Percentiles rank a stretch among this genome's conserved stretches.
phyloP scores from a whole-genome alignment of 2,329 filamentous ascomycete genomes.

The Clarireedia sp. region DNA sequence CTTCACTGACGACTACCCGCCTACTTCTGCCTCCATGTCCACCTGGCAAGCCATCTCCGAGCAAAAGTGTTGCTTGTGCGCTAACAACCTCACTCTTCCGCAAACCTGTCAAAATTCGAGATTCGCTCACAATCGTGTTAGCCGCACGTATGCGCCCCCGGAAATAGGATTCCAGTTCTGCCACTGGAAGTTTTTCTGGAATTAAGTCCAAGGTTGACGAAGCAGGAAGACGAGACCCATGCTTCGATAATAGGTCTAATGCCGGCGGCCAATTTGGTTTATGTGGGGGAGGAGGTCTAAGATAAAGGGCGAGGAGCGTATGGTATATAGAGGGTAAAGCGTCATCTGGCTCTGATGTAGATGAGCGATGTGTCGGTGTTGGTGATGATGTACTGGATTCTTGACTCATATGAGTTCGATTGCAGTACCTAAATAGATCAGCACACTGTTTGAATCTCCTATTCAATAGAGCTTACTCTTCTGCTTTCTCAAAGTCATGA shows the following conservation, averaged over 20 bases:
- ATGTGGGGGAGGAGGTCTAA: slow-evolving; percentile 69
- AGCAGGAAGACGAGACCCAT: slow-evolving; percentile 85
- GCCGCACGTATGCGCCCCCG: slow-evolving; percentile 79
- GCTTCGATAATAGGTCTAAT: slow-evolving; percentile 78
- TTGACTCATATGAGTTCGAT: slow-evolving; percentile 64
- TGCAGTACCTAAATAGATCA: slow-evolving; percentile 63
- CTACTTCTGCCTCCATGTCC: slow-evolving; percentile 50
- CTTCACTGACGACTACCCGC: slow-evolving; percentile 76
- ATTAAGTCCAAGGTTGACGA: slow-evolving; percentile 80
- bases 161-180: slow-evolving; percentile 83
- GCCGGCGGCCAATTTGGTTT: slow-evolving; percentile 69
- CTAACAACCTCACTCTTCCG: slow-evolving; percentile 73
- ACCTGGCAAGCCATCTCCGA: slow-evolving; percentile 57
- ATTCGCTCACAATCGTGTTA: slow-evolving; percentile 73
- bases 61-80: slow-evolving; percentile 62
- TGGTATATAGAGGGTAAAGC: slow-evolving; percentile 77
- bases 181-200: slow-evolving; percentile 68
- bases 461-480: slow-evolving; percentile 58
- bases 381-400: slow-evolving; percentile 34
- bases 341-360: slow-evolving; percentile 40
- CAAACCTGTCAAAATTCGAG: slow-evolving; percentile 67
- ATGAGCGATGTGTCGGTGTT: slow-evolving; percentile 31
- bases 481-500: slow-evolving; percentile 77
- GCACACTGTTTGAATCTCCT: background rate
- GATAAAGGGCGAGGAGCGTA: slow-evolving; percentile 80